Evolutionary conservation across 176 grass and related monocot species (phyloP), one percentile per base, ranked within the genome.

Genomic region (Oryza nivara): DNA sequence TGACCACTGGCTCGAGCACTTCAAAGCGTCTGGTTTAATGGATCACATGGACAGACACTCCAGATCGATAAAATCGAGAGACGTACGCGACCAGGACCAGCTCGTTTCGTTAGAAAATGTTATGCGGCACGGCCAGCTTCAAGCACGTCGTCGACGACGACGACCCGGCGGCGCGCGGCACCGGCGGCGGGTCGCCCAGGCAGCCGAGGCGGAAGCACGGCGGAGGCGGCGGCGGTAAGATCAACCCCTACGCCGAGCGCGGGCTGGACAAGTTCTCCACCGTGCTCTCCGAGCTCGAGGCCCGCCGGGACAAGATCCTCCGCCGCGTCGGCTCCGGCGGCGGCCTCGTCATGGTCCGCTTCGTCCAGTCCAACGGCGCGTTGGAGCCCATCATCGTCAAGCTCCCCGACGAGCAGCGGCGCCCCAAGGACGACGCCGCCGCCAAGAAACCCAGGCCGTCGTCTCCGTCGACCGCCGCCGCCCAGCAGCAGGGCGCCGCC

Each of bases 241-340:
- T 51, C 20, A 95, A 96, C 74, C 94, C 89, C 11, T 96, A 85
- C 77, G 76, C 94, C 16, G 67, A 22, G 32, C 76, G 81, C 45
- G 94, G 91, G 41, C 94, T 96, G 77, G 94, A 96, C 70, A 91
- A 92, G 84, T 96, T 89, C 91, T 91, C 91, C 64, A 85, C 76
- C 15, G 84, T 96, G 49, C 60, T 93, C 3, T 73, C 89, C 11
- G 91, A 96, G 40, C 94, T 96, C 17, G 74, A 96, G 84, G 60
- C 89, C 6, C 79, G 83, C 65, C 85, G 89, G 89, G 71, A 78
- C 65, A 89, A 68, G 30, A 96, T 96, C 78, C 90, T 93, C 23
- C 86, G 84, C 22, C 83, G 74, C 26, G 78, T 88, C 35, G 86
- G 83, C 58, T 84, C 83, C 4, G 63, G 76, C 6, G 56, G 74